phyloP scores from a whole-genome alignment of 768 basidiomycete genomes.

The Lentinula aciculospora region DNA sequence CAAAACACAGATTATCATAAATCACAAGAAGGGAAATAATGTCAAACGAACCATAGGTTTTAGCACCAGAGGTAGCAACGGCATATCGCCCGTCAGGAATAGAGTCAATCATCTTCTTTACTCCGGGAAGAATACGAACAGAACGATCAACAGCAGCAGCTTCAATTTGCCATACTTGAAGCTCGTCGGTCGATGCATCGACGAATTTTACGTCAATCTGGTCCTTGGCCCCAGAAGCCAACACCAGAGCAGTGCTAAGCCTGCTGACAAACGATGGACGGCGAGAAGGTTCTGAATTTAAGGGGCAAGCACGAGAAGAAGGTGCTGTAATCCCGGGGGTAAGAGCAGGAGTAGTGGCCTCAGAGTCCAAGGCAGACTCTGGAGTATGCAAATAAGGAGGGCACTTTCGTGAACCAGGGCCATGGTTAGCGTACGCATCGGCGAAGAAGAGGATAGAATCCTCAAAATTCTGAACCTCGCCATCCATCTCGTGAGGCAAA shows the following conservation, averaged over 20 bases:
- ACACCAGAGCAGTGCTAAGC: constrained; percentile 32
- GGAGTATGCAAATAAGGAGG: constrained; percentile 15
- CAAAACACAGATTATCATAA: neutral
- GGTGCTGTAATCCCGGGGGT: constrained; percentile 31
- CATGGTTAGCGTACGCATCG: constrained; percentile 46
- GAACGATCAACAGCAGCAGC: constrained; percentile 51
- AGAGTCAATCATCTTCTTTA: constrained; percentile 56
- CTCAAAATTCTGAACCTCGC: constrained; percentile 57
- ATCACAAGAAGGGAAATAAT: no score
- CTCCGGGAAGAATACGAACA: constrained; percentile 68
- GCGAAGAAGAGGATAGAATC: constrained; percentile 61
- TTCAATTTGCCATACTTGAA: constrained; percentile 51
- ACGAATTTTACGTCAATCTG: constrained; percentile 24
- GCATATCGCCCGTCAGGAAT: constrained; percentile 62
- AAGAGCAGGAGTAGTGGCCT: constrained; percentile 34
- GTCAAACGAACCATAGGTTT: constrained; percentile 48
- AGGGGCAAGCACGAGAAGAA: constrained; percentile 38
- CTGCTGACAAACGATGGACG: constrained; percentile 43
- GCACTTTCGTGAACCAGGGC: constrained; percentile 27
- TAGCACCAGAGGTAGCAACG: constrained; percentile 73
- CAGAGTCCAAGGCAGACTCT: constrained; percentile 22
- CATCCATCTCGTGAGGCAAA: constrained; percentile 48
- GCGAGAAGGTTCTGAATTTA: constrained; percentile 25
- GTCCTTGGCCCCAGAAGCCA: constrained; percentile 27
- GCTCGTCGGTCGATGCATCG: no score